Evolutionary conservation across 257 asterid species (phyloP), one percentile per base, ranked within the genome.

Genomic region (Lycium barbarum): DNA sequence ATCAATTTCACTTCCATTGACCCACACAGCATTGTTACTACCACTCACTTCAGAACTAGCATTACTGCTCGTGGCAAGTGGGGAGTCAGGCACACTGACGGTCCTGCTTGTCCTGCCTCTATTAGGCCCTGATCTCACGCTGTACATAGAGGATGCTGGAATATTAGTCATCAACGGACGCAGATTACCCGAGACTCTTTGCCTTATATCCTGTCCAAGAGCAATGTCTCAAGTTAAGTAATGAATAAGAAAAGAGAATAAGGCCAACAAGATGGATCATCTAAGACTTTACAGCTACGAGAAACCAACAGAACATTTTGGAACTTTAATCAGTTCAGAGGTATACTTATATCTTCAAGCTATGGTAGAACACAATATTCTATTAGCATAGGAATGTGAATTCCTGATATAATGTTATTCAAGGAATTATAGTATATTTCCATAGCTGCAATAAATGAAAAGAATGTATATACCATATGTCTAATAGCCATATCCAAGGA

Each of bases 401-500:
- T 63, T 63, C 22, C 43, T 63, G 71, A 63, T 63, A 63, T 10
- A 5, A 63, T 63, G 71, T 22, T 63, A 66, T 13, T 66, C n/a
- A 66, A 66, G 45, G 33, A 35, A 13, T 35, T 36, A 26, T 66
- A 66, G 17, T 66, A 35, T 66, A 33, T 66, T 66, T 66, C 45
- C 9, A 66, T 33, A 36, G 7, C 57, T 59, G 49, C 74, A 49
- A 11, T 81, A 36, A 73, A 82, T 47, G 58, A 74, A 67, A 84
- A 79, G 73, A 38, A 82, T 38, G 66, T 79, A 84, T 91, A 87
- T 93, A 97, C 99, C 99, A 97, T 97, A 83, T 97, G 99, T 83
- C 99, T 88, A 68, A 97, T 97, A 73, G 99, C 99, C 99, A 97
- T 97, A 88, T 97, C 99, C 85, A 97, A 88, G 49, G 99, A 97